Percentiles rank a stretch among this genome's conserved stretches.
phyloP scores from a whole-genome alignment of 495 filamentous ascomycete genomes.

The Aspergillus bertholletiae region DNA sequence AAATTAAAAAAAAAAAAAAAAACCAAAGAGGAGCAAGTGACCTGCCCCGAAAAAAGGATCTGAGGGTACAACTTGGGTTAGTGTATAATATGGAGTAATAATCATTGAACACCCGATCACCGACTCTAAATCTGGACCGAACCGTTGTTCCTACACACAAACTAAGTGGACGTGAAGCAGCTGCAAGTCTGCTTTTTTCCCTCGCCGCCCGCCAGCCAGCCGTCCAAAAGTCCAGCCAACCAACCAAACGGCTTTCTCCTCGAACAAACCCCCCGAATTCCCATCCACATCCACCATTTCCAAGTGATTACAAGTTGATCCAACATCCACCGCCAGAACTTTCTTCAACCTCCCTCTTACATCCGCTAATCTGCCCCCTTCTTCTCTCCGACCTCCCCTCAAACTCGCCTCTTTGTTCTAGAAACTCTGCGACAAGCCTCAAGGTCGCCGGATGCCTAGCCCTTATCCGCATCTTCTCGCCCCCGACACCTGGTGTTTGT shows the following conservation, averaged over 20 bases:
- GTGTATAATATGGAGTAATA: conserved; percentile 1
- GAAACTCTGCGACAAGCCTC: background rate
- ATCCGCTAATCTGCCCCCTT: background rate
- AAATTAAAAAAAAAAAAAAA: background rate
- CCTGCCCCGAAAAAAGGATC: background rate
- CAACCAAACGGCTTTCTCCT: conserved; percentile 1
- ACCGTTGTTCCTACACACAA: background rate
- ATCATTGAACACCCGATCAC: background rate
- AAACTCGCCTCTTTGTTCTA: background rate
- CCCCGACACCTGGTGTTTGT: conserved; percentile 14
- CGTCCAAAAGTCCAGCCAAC: background rate
- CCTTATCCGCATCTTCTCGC: conserved; percentile 16
- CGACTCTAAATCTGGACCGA: conserved; percentile 2
- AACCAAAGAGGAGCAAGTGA: background rate
- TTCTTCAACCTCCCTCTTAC: conserved; percentile 7
- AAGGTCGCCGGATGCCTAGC: conserved; percentile 26
- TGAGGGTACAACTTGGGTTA: background rate
- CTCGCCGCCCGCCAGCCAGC: background rate
- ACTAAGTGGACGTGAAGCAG: background rate
- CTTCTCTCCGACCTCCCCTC: conserved; percentile 3
- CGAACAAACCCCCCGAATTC: background rate
- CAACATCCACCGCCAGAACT: background rate
- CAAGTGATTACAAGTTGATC: background rate
- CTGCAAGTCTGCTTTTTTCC: background rate
- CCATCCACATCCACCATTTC: conserved; percentile 1